Evolutionary conservation across 2,329 filamentous ascomycete species (phyloP), one percentile per base, ranked within the genome.

Genomic region (Cyclaneusma minus): DNA sequence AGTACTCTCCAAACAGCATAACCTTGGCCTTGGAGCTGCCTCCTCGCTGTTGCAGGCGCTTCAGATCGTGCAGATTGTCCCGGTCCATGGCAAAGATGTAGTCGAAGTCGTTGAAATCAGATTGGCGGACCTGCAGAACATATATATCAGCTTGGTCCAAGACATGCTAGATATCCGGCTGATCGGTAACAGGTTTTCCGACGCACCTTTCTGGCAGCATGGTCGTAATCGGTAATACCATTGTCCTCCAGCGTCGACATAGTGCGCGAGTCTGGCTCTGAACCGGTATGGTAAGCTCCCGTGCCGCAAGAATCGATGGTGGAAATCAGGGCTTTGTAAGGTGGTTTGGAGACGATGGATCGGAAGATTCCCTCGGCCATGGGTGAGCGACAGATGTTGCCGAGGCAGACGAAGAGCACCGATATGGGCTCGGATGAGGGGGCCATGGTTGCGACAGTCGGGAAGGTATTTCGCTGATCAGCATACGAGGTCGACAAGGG

Each of bases 311-410:
- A 91, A 51, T 95, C 89, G 39, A 94, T 71, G 32, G 58, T 58
- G 10, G 56, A 57, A 44, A 94, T 70, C 33, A 60, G 55, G 24
- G 53, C 58, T 41, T 64, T 58, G 43, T 70, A 71, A 13, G 67
- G 60, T 24, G 65, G 52, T 31, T 75, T 66, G 38, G 66, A 61
- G 21, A 65, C 64, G 21, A 89, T 56, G 33, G 74, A 68, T 31
- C 72, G 70, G 56, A 98, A 95, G 37, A 93, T 80, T 25, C 81
- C 89, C 59, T 95, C 87, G 23, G 85, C 83, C 89, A 98, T 95
- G 16, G 89, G 81, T 6, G 84, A 93, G 33, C 68, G 64, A 49
- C 84, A 98, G 45, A 95, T 95, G 54, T 98, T 98, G 50, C 89
- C 89, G 17, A 95, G 65, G 55, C 89, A 98, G 41, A 95, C 87